Base-by-base conservation (phyloP, 202 grass and related monocot species). In the Setaria italica region DNA sequence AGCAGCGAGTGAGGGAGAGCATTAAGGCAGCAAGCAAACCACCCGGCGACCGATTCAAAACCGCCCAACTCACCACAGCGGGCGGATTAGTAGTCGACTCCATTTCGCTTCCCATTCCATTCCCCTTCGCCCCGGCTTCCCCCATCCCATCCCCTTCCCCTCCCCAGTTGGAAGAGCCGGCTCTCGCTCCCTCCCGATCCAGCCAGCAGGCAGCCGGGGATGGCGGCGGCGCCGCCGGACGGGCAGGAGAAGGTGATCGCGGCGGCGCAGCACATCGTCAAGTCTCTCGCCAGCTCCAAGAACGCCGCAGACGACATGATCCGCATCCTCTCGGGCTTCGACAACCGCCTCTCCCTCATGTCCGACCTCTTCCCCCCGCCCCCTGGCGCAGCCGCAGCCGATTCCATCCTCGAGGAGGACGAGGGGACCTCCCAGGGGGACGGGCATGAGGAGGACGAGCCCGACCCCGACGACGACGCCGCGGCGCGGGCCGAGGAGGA, bases 301-400 rank as follows among this genome's bases (percentile, higher is more conserved):
- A 96, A 99, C 92, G 92, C 94, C 19, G 88, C 92, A 6, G 93
- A 92, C 78, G 93, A 94, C 84, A 95, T 89, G 96, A 91, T 94
- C 62, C 85, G 79, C 86, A 94, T 90, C 82, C 87, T 97, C 74
- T 91, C 92, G 11, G 92, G 92, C 13, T 94, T 94, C 86, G 94
- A 97, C 88, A 81, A 94, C 85, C 94, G 92, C 69, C 17, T 97
- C 74, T 83, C 77, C 70, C 65, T 89, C 80, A 84, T 90, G 86
- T 80, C 83, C 62, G 77, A 87, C 86, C 76, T 90, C 72, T 88
- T 94, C 90, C 87, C 85, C 5, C 81, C 84, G 35, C 67, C 88
- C 5, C 21, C 83, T 0, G 5, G 47, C 42, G 14, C 45, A 56
- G 13, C 76, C 47, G 11, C 30, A 41, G 11, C 29, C 67, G 74